Percentiles rank a stretch among this genome's conserved stretches.
Conservation (phyloP, 805 yeast genomes). For the Yamadazyma scolyti region DNA sequence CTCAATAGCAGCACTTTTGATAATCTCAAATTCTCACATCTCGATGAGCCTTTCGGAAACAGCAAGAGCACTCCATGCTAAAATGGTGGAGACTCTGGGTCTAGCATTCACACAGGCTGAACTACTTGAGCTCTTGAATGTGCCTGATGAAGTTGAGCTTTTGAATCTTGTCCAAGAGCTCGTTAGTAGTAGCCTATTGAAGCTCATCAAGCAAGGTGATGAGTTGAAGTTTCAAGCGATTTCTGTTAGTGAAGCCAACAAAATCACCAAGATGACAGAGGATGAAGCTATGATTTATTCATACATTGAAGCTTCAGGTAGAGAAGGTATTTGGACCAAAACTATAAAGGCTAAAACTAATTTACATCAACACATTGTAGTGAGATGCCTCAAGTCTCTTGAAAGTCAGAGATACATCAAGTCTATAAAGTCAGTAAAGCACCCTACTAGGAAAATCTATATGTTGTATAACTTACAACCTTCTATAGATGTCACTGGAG, state of each 20-base stretch:
- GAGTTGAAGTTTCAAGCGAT: slow-evolving; percentile 75
- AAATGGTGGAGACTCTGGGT: slow-evolving; percentile 55
- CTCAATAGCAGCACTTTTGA: too few relatives aligned
- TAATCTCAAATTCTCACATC: neutral
- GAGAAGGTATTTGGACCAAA: slow-evolving; percentile 97
- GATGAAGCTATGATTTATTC: slow-evolving; percentile 92
- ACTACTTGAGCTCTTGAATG: slow-evolving; percentile 47
- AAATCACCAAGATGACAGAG: slow-evolving; percentile 69
- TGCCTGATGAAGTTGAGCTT: slow-evolving; percentile 41
- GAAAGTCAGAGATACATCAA: slow-evolving; percentile 84
- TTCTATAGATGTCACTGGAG: slow-evolving; percentile 93
- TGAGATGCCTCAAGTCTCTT: slow-evolving; percentile 72
- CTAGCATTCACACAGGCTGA: slow-evolving; percentile 67
- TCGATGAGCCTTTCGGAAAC: slow-evolving; percentile 22
- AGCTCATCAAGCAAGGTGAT: slow-evolving; percentile 64
- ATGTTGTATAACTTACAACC: slow-evolving; percentile 95
- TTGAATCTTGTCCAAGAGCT: slow-evolving; percentile 50
- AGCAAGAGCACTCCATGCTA: slow-evolving; percentile 57
- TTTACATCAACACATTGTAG: slow-evolving; percentile 86
- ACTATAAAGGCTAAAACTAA: slow-evolving; percentile 85
- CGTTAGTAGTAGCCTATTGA: slow-evolving; percentile 57
- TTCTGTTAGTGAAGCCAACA: slow-evolving; percentile 67
- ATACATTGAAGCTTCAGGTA: slow-evolving; percentile 84
- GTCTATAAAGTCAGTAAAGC: slow-evolving; percentile 83
- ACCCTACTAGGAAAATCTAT: slow-evolving; percentile 92